Base-by-base conservation (phyloP, 2,329 filamentous ascomycete species). In the Metarhizium humberi region DNA sequence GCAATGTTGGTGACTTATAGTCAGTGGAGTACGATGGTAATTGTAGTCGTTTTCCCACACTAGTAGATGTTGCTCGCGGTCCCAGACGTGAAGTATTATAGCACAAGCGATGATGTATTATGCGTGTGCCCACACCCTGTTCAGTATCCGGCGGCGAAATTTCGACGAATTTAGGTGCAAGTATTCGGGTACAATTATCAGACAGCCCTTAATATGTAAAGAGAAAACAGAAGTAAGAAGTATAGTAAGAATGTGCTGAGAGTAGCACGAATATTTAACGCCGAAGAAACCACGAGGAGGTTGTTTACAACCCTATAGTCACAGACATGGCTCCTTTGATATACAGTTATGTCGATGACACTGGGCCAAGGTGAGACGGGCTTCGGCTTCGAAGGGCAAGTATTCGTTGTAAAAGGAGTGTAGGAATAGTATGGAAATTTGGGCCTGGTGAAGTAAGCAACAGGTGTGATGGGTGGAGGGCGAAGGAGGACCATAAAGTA, bases 401-500 rank as follows among this genome's bases (percentile, higher is more conserved):
- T 51, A 42, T 29, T 30, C 4, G 25, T 48, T 48, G 20, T 14
- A 13, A 6, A 48, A 30, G 45, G 45, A 30, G 11, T 36, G 54
- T 50, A 49, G 36, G 11, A 18, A 49, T n/a, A 36, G 51, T 43
- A 25, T 25, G 6, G 29, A 36, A 8, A 38, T 29, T 25, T 20
- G 47, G 45, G 8, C n/a, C 29, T 8, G 40, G 40, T 38, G n/a
- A 40, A 56, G 40, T 32, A 45, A 52, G 30, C 46, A 38, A 36
- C 46, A 20, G 11, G 29, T 14, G 20, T 14, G 30, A 57, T 59
- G 56, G 53, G 58, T 57, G 62, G 63, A 62, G 64, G 59, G 58
- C 62, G 64, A 62, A 61, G 16, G 18, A 53, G 56, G 63, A 57
- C 54, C 60, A 67, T 69, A 68, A 68, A 64, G 62, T 64, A 61